Percentiles rank a stretch among this genome's conserved stretches.
Conservation (phyloP, 2,329 filamentous ascomycete genomes). For the Cordyceps tenuipes region DNA sequence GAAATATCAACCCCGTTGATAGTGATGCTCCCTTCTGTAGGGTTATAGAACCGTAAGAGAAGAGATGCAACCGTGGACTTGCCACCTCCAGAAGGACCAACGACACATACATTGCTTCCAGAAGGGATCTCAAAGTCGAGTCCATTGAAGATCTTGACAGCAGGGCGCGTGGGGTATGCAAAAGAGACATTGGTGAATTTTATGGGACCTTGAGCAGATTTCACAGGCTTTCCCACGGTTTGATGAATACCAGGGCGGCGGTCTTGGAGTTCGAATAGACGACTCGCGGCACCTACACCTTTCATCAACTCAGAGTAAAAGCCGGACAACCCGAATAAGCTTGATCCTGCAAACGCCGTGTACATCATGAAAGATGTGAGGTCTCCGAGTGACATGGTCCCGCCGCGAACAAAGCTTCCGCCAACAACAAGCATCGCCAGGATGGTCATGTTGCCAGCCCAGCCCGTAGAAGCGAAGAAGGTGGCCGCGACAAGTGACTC, state of each 20-base stretch:
- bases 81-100: constrained; percentile 89
- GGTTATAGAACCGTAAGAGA: constrained; percentile 83
- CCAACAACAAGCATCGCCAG: constrained; percentile 84
- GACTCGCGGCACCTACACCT: constrained; percentile 91
- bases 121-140: constrained; percentile 86
- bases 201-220: constrained; percentile 80
- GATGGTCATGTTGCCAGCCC: constrained; percentile 95
- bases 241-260: constrained; percentile 78
- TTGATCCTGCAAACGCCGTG: constrained; percentile 76
- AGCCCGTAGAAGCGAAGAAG: constrained; percentile 80
- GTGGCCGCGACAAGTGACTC: constrained; percentile 85
- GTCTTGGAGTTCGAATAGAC: constrained; percentile 92
- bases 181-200: constrained; percentile 80
- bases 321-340: constrained; percentile 84
- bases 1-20: constrained; percentile 81
- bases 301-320: constrained; percentile 99
- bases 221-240: constrained; percentile 71
- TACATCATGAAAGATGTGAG: constrained; percentile 98
- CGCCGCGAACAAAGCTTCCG: constrained; percentile 79
- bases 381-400: constrained; percentile 82
- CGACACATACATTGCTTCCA: constrained; percentile 90
- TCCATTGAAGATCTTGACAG: constrained; percentile 82
- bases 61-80: constrained; percentile 95
- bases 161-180: constrained; percentile 87
- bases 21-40: constrained; percentile 65